Evolutionary conservation across 2,329 filamentous ascomycete genomes (phyloP).

Genomic region (Pseudogymnoascus sp.): DNA sequence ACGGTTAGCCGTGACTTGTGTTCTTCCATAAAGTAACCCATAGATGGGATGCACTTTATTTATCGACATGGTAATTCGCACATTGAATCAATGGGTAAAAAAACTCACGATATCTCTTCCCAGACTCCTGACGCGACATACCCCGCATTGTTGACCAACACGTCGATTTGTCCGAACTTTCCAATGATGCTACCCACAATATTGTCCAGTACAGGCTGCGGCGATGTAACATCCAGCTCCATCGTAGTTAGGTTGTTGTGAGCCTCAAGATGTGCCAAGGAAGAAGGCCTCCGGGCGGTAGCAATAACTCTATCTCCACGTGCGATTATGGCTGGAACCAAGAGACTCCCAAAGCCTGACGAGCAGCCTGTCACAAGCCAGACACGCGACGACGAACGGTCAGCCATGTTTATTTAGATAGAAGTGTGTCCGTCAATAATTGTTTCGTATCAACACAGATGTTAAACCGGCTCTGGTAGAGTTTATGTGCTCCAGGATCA

Average conservation of each 20-base stretch:
- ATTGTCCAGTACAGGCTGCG: conserved; percentile 40
- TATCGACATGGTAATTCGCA: neutral
- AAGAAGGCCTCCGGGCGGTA: conserved; percentile 10
- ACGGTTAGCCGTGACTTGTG: neutral
- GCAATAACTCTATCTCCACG: conserved; percentile 18
- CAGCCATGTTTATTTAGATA: neutral
- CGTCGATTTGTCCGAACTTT: conserved; percentile 85
- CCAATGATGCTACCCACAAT: conserved; percentile 92
- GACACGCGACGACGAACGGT: conserved; percentile 9
- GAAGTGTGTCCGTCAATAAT: neutral
- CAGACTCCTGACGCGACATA: neutral
- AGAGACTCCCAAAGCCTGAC: conserved; percentile 17
- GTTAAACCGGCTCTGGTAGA: neutral
- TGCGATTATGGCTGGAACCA: conserved; percentile 13
- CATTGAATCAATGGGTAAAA: neutral
- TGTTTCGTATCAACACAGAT: neutral
- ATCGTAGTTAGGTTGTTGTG: neutral
- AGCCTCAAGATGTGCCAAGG: neutral
- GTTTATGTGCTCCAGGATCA: neutral
- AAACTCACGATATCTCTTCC: neutral
- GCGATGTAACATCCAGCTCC: neutral
- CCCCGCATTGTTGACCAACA: conserved; percentile 95
- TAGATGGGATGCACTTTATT: neutral
- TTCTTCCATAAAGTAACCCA: neutral
- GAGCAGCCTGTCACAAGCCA: conserved; percentile 21